Evolutionary conservation across 176 grass and related monocot species (phyloP).

Genomic region (Cymbopogon citratus): DNA sequence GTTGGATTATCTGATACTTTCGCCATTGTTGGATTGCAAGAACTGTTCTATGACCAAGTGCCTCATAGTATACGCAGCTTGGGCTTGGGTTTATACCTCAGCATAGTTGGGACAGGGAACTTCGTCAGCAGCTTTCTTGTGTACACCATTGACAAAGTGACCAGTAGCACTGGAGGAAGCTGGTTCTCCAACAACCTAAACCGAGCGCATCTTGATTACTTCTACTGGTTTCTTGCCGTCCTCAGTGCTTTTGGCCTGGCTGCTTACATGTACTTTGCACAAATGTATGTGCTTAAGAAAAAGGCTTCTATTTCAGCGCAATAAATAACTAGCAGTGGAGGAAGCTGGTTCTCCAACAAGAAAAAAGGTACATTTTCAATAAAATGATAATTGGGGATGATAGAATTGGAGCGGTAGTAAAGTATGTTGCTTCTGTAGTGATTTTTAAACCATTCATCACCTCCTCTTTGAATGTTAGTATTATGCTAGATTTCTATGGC

Average conservation of each 20-base stretch:
- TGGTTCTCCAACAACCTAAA: slow-evolving; percentile 61
- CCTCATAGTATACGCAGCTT: slow-evolving; percentile 39
- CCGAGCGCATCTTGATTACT: slow-evolving; percentile 58
- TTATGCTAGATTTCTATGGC: too few species aligned
- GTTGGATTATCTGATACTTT: slow-evolving; percentile 40
- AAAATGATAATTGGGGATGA: too few species aligned
- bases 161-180: not conserved
- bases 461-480: too few species aligned
- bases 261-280: slow-evolving; percentile 26
- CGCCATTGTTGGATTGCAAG: slow-evolving; percentile 48
- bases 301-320: not conserved
- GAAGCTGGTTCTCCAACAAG: too few species aligned
- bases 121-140: slow-evolving; percentile 35
- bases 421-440: too few species aligned
- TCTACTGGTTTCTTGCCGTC: slow-evolving; percentile 55
- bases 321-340: not conserved
- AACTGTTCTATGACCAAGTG: slow-evolving; percentile 68
- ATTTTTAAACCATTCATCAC: too few species aligned
- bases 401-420: too few species aligned
- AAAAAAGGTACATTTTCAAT: too few species aligned
- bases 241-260: slow-evolving; percentile 18
- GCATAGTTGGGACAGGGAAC: slow-evolving; percentile 33
- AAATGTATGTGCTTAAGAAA: slow-evolving; percentile 33
- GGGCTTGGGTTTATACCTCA: slow-evolving; percentile 40
- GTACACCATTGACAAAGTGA: slow-evolving; percentile 8